Evolutionary conservation across 2,329 filamentous ascomycete genomes (phyloP), one percentile per base, ranked within the genome.

Genomic region (Xylaria sp.): DNA sequence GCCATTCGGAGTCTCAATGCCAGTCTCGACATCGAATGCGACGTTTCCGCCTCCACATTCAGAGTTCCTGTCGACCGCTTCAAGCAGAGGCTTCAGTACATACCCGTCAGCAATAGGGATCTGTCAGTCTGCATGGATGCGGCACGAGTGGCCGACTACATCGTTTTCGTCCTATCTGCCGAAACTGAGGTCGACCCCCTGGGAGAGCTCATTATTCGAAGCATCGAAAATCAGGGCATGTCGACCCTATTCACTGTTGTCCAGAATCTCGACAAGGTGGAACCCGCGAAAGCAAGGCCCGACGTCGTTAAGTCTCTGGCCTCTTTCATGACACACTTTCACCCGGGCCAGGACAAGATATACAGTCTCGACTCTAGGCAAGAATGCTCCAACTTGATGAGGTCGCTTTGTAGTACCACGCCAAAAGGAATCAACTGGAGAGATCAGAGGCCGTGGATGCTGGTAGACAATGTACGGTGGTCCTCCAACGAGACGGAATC

Each of bases 371-470:
- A 97, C 77, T 95, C 88, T 70, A 87, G 93, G 76, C 94, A 97
- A 77, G 96, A 99, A 78, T 95, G 93, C 78, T 89, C 93, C 60
- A 98, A 97, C 78, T 84, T 97, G 43, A 92, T 98, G 80, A 89
- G 97, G 60, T 95, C 94, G 32, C 83, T 99, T 18, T 99, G 96
- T 84, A 97, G 90, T 71, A 93, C 92, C 41, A 94, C 91, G 50
- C 95, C 96, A 12, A 98, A 97, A 82, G 96, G 96, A 0, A 88
- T 99, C n/a, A 85, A 91, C 70, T 99, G 96, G 96, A 89, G 96
- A 74, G 96, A 99, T 60, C 93, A 97, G 72, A 88, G 96, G 73
- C 97, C 94, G 75, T 99, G 96, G 93, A 93, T 99, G 91, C 83
- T 97, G 65, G 89, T 95, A 4, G 96, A 99, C 72, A 87, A 94